These are phyloP conservation scores for Xylaria longipes DNA, from an alignment of 495 filamentous ascomycete genomes.

Conservation along the genomic window DNA sequence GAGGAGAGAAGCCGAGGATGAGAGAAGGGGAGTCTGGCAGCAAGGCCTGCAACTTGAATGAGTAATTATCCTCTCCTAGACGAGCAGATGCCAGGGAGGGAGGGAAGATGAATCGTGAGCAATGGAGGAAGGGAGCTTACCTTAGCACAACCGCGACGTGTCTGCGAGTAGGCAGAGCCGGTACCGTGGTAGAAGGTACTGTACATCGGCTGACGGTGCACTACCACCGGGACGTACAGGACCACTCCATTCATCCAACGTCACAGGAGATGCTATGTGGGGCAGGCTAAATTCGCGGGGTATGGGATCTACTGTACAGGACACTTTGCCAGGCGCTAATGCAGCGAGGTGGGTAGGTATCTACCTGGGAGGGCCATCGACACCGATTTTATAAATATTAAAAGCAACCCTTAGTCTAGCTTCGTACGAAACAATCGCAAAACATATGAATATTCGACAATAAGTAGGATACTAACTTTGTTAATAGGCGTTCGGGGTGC, in stretches of 20 bases:
- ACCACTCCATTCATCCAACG: neutral
- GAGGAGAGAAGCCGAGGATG: neutral
- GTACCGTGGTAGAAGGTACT: neutral
- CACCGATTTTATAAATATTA: too few relatives aligned
- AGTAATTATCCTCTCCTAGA: neutral
- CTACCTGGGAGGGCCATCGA: too few relatives aligned
- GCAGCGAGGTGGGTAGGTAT: neutral
- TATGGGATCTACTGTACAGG: too few relatives aligned
- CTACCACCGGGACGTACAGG: neutral
- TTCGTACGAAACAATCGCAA: too few relatives aligned
- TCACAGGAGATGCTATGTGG: constrained; percentile 8
- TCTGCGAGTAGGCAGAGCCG: neutral
- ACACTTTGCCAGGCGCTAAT: neutral
- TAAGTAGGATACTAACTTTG: too few relatives aligned
- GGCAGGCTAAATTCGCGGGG: constrained; percentile 15
- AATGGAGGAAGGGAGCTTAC: neutral
- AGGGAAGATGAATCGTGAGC: neutral
- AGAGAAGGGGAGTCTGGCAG: neutral
- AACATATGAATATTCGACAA: too few relatives aligned
- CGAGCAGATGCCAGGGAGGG: neutral
- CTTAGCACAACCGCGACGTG: constrained; percentile 8
- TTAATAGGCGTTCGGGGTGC: too few relatives aligned
- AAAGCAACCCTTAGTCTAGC: too few relatives aligned
- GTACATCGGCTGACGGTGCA: neutral
- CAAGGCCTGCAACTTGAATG: neutral